Conservation (phyloP, 352 stramenopile genomes). For the Phytopythium helicoides region DNA sequence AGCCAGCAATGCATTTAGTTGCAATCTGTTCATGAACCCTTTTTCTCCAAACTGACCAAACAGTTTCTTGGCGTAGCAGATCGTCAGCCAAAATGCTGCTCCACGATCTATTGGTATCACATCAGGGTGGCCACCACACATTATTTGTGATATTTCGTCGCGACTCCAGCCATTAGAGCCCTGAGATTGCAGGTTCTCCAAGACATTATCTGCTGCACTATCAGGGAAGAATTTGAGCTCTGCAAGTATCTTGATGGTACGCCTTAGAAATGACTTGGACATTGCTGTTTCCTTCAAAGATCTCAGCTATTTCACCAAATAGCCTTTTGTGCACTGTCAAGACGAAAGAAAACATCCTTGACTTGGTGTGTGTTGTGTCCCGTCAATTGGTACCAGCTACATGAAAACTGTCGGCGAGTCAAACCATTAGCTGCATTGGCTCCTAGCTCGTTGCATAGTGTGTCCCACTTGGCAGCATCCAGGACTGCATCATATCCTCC, state of each 20-base stretch:
- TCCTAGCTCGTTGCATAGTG: constrained; percentile 30
- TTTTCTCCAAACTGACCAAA: constrained; percentile 34
- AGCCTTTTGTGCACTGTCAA: constrained; percentile 41
- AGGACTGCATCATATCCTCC: constrained; percentile 25
- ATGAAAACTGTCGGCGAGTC: constrained; percentile 46
- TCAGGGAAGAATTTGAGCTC: too few relatives aligned
- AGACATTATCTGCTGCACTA: too few relatives aligned
- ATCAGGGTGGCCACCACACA: constrained; percentile 24
- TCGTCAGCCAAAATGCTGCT: constrained; percentile 37
- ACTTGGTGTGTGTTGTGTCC: constrained; percentile 26
- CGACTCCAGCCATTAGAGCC: constrained; percentile 23
- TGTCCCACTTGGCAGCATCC: constrained; percentile 20
- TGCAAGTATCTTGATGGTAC: constrained; percentile 28
- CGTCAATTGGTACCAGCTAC: constrained; percentile 41
- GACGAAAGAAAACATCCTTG: constrained; percentile 40
- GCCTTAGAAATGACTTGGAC: constrained; percentile 20
- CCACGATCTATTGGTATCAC: constrained; percentile 33
- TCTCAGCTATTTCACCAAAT: constrained; percentile 29
- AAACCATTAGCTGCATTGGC: constrained; percentile 31
- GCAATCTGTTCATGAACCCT: constrained; percentile 31
- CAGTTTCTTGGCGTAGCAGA: constrained; percentile 47
- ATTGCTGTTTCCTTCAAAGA: constrained; percentile 38
- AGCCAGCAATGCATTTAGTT: constrained; percentile 28
- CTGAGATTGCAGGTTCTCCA: constrained; percentile 5
- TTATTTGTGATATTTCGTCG: constrained; percentile 31